These are phyloP conservation scores for Pseudogymnoascus sp. DNA, from an alignment of 2,329 filamentous ascomycete genomes.

Conservation along the genomic window DNA sequence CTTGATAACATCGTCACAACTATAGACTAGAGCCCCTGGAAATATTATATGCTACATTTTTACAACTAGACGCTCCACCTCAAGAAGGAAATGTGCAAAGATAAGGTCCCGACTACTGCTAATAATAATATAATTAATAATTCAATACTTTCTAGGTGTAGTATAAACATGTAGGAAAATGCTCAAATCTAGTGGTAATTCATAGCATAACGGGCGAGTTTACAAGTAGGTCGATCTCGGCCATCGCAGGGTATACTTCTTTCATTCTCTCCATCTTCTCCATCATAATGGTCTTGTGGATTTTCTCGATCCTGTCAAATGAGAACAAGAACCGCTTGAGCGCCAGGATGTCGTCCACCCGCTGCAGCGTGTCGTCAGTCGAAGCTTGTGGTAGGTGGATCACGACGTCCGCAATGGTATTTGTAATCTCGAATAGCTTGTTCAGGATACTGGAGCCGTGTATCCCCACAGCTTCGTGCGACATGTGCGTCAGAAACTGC, in stretches of 20 bases:
- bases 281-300: conserved; percentile 30
- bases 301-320: conserved; percentile 32
- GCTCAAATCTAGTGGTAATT: background rate
- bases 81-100: background rate
- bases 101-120: background rate
- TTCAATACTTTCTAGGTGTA: background rate
- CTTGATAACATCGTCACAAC: background rate
- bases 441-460: conserved; percentile 39
- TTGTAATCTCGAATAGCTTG: conserved; percentile 42
- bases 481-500: conserved; percentile 33
- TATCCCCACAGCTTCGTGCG: conserved; percentile 35
- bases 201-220: background rate
- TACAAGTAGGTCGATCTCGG: background rate
- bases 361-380: conserved; percentile 33
- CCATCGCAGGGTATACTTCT: conserved; percentile 7
- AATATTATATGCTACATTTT: background rate
- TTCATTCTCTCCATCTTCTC: conserved; percentile 32
- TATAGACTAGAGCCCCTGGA: background rate
- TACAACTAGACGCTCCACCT: background rate
- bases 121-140: background rate
- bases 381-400: conserved; percentile 35
- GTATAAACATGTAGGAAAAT: background rate
- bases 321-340: conserved; percentile 34
- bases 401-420: conserved; percentile 41
- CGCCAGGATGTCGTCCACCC: conserved; percentile 39